Evolutionary conservation across 1,284 basidiomycete species (phyloP).

Genomic region (Boletus albobrunnescens): DNA sequence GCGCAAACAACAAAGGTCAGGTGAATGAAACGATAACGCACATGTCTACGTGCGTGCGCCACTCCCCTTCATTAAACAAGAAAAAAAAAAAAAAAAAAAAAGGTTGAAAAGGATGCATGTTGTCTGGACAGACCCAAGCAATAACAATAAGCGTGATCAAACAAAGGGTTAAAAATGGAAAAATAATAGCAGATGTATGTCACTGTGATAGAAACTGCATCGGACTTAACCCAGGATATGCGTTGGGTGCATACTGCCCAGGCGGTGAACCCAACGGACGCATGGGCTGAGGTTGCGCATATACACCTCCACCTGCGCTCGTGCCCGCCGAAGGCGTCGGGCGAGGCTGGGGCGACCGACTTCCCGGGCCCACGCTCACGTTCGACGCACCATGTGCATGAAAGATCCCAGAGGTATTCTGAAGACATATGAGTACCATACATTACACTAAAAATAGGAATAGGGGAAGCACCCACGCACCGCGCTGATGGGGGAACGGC

Average conservation of each 20-base stretch:
- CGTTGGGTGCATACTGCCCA: slow-evolving; percentile 13
- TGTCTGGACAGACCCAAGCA: slow-evolving; percentile 9
- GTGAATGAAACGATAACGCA: background rate
- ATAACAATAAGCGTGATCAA: slow-evolving; percentile 27
- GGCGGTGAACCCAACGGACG: slow-evolving; percentile 14
- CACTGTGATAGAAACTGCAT: slow-evolving; percentile 23
- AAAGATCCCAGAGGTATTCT: slow-evolving; percentile 25
- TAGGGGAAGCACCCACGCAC: slow-evolving; percentile 14
- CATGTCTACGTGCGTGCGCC: background rate
- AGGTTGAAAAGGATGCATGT: background rate
- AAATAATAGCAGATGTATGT: slow-evolving; percentile 1
- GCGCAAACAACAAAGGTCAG: background rate
- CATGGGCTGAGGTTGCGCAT: slow-evolving; percentile 25
- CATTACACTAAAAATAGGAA: slow-evolving; percentile 2
- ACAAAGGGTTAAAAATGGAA: background rate
- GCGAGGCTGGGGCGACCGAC: slow-evolving; percentile 21
- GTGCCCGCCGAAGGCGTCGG: slow-evolving; percentile 10
- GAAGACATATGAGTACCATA: slow-evolving; percentile 6
- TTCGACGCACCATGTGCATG: slow-evolving; percentile 15
- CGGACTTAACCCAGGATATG: slow-evolving; percentile 18
- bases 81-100: background rate
- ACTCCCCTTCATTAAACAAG: background rate
- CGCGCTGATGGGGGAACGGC: slow-evolving; percentile 30
- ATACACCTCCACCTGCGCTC: slow-evolving; percentile 6
- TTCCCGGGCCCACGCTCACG: slow-evolving; percentile 7